Evolutionary conservation across 257 asterid genomes (phyloP), one percentile per base, ranked within the genome.

Genomic region (Ligustrum vulgare): DNA sequence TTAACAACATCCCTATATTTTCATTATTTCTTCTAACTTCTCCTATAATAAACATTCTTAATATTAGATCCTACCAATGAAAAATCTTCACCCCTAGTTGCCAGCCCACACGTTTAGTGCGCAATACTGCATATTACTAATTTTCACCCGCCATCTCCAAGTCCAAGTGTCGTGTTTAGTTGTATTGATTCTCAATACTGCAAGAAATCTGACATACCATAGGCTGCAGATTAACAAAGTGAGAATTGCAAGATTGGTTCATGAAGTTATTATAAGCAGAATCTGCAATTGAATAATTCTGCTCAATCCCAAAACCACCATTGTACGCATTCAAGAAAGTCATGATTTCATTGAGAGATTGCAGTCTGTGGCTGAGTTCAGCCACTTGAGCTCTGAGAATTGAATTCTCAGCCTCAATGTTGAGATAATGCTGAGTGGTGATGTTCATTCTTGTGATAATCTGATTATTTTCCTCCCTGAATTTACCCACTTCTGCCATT

Each of bases 391-490:
- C 98, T n/a, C 89, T 75, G 60, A 95, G 84, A 47, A 95, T 73
- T 6, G 94, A 85, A 83, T 95, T 95, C 23, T 95, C 98, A 4
- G 99, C 84, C 70, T 91, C 98, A 15, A 90, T 88, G 31, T 75
- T 76, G 45, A 80, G 71, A 73, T 72, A 88, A 25, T 87, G 85
- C 77, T 89, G 90, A 8, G 91, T 78, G 5, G 92, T 82, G 7
- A 70, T 73, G 73, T 80, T 88, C 73, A 89, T 76, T 67, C 78
- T 78, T 51, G 86, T 67, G 71, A 90, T 73, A 20, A 93, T 84
- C 82, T 89, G 89, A 2, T 77, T 83, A 47, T 91, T 95, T 71
- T 90, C 93, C 25, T 79, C 81, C 75, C 92, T 84, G 36, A 93
- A 84, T 64, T 67, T 79, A 31, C 84, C 65, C 77, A 82, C 93